phyloP scores from a whole-genome alignment of 108 stramenopile genomes.

The Stephanodiscus triporus region DNA sequence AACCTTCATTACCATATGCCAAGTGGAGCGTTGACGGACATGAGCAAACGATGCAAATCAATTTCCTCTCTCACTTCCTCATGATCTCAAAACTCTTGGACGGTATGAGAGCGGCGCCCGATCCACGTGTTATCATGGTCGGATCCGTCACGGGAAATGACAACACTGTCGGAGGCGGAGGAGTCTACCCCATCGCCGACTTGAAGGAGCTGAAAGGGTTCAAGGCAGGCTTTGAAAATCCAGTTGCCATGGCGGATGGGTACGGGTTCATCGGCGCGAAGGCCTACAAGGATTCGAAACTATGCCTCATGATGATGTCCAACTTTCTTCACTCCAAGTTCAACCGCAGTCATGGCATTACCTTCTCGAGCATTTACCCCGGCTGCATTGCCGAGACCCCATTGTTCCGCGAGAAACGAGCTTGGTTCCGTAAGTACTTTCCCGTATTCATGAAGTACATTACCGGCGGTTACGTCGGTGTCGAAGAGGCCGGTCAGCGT shows the following conservation, averaged over 20 bases:
- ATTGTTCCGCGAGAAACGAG: slow-evolving; percentile 95
- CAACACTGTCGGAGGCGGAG: slow-evolving; percentile 91
- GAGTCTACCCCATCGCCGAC: slow-evolving; percentile 92
- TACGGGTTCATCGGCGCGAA: slow-evolving; percentile 92
- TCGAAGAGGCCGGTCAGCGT: slow-evolving; percentile 87
- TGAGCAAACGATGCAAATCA: slow-evolving; percentile 93
- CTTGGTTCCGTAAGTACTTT: slow-evolving; percentile 90
- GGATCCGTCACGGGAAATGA: slow-evolving; percentile 92
- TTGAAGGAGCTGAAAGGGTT: slow-evolving; percentile 86
- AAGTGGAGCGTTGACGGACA: slow-evolving; percentile 89
- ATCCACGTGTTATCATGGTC: slow-evolving; percentile 83
- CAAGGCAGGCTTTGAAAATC: slow-evolving; percentile 83
- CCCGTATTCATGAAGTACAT: slow-evolving; percentile 89
- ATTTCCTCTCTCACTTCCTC: slow-evolving; percentile 87
- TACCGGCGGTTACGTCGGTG: slow-evolving; percentile 88
- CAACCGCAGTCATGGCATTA: slow-evolving; percentile 87
- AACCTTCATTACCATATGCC: slow-evolving; percentile 80
- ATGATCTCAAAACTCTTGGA: slow-evolving; percentile 74
- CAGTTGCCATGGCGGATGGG: slow-evolving; percentile 89
- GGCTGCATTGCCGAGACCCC: slow-evolving; percentile 97
- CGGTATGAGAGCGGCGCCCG: slow-evolving; percentile 68
- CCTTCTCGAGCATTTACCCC: slow-evolving; percentile 94
- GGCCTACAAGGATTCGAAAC: slow-evolving; percentile 91
- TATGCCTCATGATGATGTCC: slow-evolving; percentile 89
- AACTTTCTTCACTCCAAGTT: slow-evolving; percentile 92